Base-by-base conservation (phyloP, 306 rosid genomes). In the Parietaria judaica region DNA sequence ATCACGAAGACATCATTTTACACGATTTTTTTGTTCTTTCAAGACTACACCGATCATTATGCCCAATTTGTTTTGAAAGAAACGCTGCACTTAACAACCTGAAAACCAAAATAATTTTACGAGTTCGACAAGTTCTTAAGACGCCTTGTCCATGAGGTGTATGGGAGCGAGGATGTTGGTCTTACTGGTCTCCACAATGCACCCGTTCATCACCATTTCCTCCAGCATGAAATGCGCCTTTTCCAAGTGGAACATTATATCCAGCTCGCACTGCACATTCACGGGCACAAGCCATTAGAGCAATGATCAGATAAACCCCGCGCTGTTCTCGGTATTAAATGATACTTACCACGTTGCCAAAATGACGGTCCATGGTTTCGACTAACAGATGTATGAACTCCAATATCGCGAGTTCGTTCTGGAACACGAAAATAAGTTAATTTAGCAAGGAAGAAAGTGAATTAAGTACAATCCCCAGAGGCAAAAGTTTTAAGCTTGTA, bases 151-250 rank as follows among this genome's bases (percentile, higher is more conserved):
- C 89, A 87, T 91, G 76, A 91, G 87, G 69, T 87, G 96, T 60
- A 91, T 91, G 36, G 96, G 97, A 48, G 96, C 73, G 74, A 91
- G 68, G 72, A 91, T 87, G 74, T 80, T 86, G 52, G 85, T 31
- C 80, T 89, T 89, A 82, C 85, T 86, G 8, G 87, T 86, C 79
- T 92, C 96, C 62, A 92, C 90, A 47, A 92, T 44, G 66, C 94
- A 88, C 17, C 96, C 96, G 67, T 88, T 92, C 96, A 92, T 86
- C 69, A 92, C 96, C 96, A 92, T 88, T 72, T 88, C 95, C 79
- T 92, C 99, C 79, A 92, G 76, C 95, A 88, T 86, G 87, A 88
- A 92, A 79, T 92, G 96, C 10, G 96, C 94, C 51, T 92, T 92
- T 78, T 92, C 96, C 65, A 92, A 72, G 77, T 92, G 99, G 74